Base-by-base conservation (phyloP, 179 eudicot genomes). In the Patellifolia procumbens region DNA sequence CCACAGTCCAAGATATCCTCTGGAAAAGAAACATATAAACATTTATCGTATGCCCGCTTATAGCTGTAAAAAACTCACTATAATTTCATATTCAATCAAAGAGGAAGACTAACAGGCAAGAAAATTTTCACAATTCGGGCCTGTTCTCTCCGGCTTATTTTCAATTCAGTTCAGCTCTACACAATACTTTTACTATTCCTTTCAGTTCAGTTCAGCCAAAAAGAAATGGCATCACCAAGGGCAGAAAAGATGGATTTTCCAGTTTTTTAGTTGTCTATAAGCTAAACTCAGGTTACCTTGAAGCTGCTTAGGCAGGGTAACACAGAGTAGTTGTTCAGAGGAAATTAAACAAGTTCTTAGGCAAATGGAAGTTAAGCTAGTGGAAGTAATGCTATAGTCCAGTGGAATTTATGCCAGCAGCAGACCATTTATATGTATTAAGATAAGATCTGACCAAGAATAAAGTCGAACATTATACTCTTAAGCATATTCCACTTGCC, bases 1-100 rank as follows among this genome's bases (percentile, higher is more conserved):
- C 97, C 32, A 94, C 91, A 1, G 86, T 85, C 97, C 98, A 94
- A 2, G 98, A 86, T 75, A 88, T 66, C 73, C 87, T 84, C 97
- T 92, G 88, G 75, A 84, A 26, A 20, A 28, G 52, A 3, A 48
- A 42, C 34, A 70, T 3, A 37, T 3, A 32, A 56, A 74, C 15
- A 35, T 15, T 4, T 42, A 24, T 77, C 29, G 49, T 13, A 46
- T 17, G 42, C 7, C 39, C 29, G 51, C 39, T 31, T 5, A n/a
- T 20, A 68, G 52, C 11, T 31, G 74, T 2, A 32, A 51, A n/a
- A 31, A 31, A 19, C 16, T 31, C 56, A 67, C 20, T 7, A 31
- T 49, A 10, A 68, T 68, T 56, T 68, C 17, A 22, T 32, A 12
- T 42, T 43, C 0, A 64, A 26, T 12, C 5, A 6, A 24, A 7